Evolutionary conservation across 2,329 filamentous ascomycete genomes (phyloP).

Genomic region (Sporothrix protearum): DNA sequence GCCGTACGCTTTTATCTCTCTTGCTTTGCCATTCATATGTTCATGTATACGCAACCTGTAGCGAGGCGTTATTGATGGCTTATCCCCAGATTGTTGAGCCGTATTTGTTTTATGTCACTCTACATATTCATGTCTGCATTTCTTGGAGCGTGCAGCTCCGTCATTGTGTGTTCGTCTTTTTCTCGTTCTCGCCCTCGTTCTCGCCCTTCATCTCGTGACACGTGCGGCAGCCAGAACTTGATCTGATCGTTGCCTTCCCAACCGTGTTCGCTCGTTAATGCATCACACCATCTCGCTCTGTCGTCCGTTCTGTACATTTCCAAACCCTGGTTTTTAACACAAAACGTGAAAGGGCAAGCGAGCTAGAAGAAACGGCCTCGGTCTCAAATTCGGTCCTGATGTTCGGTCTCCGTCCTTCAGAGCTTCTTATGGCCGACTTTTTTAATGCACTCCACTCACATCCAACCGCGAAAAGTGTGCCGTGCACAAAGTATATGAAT

Average conservation of each 20-base stretch:
- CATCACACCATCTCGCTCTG: not conserved
- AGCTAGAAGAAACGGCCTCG: no score
- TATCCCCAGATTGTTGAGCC: constrained; percentile 13
- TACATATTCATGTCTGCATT: not conserved
- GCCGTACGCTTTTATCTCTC: not conserved
- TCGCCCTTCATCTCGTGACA: not conserved
- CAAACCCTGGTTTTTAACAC: no score
- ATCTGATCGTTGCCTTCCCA: not conserved
- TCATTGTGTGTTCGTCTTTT: not conserved
- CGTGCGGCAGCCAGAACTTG: not conserved
- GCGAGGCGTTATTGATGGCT: constrained; percentile 14
- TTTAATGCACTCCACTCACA: not conserved
- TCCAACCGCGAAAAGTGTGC: not conserved
- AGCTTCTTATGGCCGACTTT: not conserved
- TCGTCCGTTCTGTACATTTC: no score
- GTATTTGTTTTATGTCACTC: not conserved
- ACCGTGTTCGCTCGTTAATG: not conserved
- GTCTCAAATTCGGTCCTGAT: no score
- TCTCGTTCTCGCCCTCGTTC: not conserved
- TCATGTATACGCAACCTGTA: not conserved
- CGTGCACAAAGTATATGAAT: not conserved
- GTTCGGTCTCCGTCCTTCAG: no score
- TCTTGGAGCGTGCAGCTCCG: not conserved
- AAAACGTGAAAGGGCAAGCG: no score
- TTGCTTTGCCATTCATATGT: not conserved